phyloP scores from a whole-genome alignment of 108 stramenopile genomes.

The Skeletonema marinoi region DNA sequence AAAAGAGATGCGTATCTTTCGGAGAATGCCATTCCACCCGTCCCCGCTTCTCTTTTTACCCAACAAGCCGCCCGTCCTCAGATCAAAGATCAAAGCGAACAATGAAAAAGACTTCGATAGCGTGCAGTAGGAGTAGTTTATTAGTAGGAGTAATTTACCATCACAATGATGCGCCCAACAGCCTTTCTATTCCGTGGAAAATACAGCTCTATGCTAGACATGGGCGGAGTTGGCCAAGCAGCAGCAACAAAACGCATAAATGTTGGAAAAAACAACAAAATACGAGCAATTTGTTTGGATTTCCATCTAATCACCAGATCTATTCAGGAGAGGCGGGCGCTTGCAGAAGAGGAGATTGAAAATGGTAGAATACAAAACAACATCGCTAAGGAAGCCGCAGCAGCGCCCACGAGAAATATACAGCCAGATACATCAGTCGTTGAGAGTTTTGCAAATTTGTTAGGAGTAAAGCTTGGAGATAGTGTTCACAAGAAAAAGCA shows the following conservation, averaged over 20 bases:
- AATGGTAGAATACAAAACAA: slow-evolving; percentile 1
- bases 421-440: slow-evolving; percentile 45
- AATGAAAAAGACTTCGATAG: no score
- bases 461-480: slow-evolving; percentile 58
- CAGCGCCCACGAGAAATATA: neutral
- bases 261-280: slow-evolving; percentile 75
- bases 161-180: neutral
- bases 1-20: no score
- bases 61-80: no score
- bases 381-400: neutral
- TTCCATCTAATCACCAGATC: slow-evolving; percentile 67
- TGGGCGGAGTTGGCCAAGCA: slow-evolving; percentile 69
- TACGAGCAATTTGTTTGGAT: slow-evolving; percentile 84
- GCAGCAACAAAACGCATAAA: slow-evolving; percentile 47
- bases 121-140: no score
- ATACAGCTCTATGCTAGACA: slow-evolving; percentile 71
- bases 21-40: no score
- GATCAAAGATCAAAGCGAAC: no score
- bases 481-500: slow-evolving; percentile 7
- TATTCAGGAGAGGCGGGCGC: slow-evolving; percentile 37
- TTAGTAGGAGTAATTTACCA: no score
- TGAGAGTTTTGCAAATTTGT: slow-evolving; percentile 59
- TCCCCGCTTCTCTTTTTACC: no score
- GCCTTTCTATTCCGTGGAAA: slow-evolving; percentile 11
- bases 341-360: slow-evolving; percentile 11